Evolutionary conservation across 805 yeast genomes (phyloP).

Genomic region (Schwanniomyces pseudopolymorphus): DNA sequence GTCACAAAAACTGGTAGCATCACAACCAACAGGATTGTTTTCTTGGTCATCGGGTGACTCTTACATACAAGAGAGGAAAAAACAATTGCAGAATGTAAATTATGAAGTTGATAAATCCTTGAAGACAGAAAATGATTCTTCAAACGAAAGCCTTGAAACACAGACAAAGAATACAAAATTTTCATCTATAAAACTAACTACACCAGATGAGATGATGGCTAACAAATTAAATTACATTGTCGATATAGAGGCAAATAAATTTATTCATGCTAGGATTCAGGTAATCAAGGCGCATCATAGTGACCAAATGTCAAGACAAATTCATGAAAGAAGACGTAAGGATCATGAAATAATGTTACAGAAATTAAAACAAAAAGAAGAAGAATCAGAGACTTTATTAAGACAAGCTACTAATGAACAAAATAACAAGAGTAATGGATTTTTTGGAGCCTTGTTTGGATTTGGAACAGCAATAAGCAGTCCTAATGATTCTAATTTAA

Average conservation of each 20-base stretch:
- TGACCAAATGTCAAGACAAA: slow-evolving; percentile 33
- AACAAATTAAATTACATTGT: slow-evolving; percentile 27
- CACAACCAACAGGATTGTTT: slow-evolving; percentile 32
- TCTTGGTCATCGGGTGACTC: slow-evolving; percentile 45
- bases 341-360: slow-evolving; percentile 40
- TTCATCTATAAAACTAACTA: slow-evolving; percentile 9
- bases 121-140: not conserved
- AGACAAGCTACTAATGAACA: slow-evolving; percentile 25
- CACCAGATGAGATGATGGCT: slow-evolving; percentile 18
- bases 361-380: slow-evolving; percentile 37
- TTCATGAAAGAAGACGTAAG: slow-evolving; percentile 36
- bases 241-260: slow-evolving; percentile 36
- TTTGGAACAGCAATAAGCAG: slow-evolving; percentile 6
- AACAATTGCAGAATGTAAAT: slow-evolving; percentile 16
- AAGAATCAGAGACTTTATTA: slow-evolving; percentile 34
- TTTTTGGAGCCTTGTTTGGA: slow-evolving; percentile 34
- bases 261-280: slow-evolving; percentile 39
- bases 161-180: slow-evolving; percentile 1
- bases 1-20: not conserved
- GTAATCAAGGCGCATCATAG: slow-evolving; percentile 37
- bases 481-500: not conserved
- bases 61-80: slow-evolving; percentile 32
- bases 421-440: slow-evolving; percentile 21
- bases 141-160: not conserved
- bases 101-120: not conserved